phyloP scores from a whole-genome alignment of 306 rosid species.

The Luffa acutangula region DNA sequence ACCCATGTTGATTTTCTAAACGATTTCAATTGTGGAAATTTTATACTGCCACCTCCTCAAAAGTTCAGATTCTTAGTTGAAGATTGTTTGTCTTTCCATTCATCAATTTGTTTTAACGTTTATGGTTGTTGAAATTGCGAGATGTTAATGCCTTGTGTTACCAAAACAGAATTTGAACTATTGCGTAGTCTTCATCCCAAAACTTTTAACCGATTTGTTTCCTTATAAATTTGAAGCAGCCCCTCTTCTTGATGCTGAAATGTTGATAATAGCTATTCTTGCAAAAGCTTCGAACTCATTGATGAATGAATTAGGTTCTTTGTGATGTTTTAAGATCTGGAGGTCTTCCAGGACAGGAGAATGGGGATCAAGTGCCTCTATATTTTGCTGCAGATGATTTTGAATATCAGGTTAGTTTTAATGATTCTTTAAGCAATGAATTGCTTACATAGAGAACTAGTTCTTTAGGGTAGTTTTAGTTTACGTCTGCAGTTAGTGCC shows the following conservation, averaged over 20 bases:
- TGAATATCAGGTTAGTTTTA: slow-evolving; percentile 58
- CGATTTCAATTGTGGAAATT: background rate
- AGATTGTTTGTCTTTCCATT: background rate
- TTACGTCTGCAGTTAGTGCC: background rate
- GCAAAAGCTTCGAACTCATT: slow-evolving; percentile 3
- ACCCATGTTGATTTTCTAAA: background rate
- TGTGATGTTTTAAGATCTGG: slow-evolving; percentile 84
- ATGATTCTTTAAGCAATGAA: background rate
- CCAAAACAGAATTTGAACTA: background rate
- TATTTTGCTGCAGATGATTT: slow-evolving; percentile 86
- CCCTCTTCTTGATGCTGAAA: background rate
- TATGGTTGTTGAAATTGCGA: background rate
- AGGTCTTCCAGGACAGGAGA: slow-evolving; percentile 75
- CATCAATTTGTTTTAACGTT: background rate
- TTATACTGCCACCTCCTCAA: background rate
- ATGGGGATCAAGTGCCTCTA: slow-evolving; percentile 53
- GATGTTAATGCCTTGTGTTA: background rate
- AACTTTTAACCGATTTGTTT: background rate
- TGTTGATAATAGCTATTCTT: background rate
- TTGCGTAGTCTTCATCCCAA: background rate
- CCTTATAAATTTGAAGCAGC: background rate
- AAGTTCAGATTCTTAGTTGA: background rate
- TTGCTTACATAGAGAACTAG: background rate
- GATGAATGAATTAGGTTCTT: slow-evolving; percentile 46
- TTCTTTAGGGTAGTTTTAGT: background rate